Conservation (phyloP, 73 alveolate species). For the Blepharisma japonicum region DNA sequence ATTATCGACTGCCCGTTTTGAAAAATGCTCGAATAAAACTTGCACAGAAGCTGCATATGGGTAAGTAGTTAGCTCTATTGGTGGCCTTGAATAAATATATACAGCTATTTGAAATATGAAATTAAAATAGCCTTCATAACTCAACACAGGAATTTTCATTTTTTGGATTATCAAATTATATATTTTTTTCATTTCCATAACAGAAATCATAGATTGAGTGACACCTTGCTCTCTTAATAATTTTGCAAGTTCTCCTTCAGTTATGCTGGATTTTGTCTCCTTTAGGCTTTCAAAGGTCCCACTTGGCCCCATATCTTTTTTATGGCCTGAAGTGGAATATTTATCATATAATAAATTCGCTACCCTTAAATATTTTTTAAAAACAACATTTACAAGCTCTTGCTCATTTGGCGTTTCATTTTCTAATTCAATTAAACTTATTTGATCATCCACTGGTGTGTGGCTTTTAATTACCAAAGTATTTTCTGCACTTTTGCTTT, state of each 20-base stretch:
- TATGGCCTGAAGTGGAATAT: conserved; percentile 47
- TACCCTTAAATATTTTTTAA: conserved; percentile 47
- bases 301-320: conserved; percentile 32
- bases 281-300: conserved; percentile 34
- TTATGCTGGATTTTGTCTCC: conserved; percentile 32
- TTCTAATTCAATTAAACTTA: background rate
- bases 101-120: conserved; percentile 45
- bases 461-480: background rate
- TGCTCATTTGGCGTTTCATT: conserved; percentile 21
- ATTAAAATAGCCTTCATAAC: conserved; percentile 38
- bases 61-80: conserved; percentile 47
- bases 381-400: conserved; percentile 35
- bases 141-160: conserved; percentile 40
- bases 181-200: conserved; percentile 24
- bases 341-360: conserved; percentile 47
- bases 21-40: conserved; percentile 34
- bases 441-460: background rate
- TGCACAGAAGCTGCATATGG: conserved; percentile 52
- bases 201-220: conserved; percentile 33
- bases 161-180: conserved; percentile 31
- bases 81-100: conserved; percentile 44
- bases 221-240: conserved; percentile 63
- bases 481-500: background rate
- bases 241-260: conserved; percentile 46
- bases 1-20: conserved; percentile 36